Base-by-base conservation (phyloP, 495 filamentous ascomycete genomes). In the Aspergillus avenaceus region DNA sequence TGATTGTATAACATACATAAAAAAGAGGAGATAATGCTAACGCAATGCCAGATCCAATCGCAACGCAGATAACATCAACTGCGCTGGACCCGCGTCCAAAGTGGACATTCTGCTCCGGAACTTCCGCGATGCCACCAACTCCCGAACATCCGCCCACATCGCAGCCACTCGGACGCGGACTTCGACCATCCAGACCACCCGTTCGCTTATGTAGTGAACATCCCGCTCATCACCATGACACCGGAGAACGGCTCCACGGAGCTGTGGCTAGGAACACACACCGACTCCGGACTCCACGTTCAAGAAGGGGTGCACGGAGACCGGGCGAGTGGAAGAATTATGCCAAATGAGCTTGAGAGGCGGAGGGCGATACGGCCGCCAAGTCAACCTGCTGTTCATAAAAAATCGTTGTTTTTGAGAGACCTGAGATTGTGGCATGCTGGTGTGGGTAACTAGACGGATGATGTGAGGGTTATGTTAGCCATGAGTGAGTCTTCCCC, bases 381-480 rank as follows among this genome's bases (percentile, higher is more conserved):
- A 2, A 59, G 65, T 19, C 80, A 84, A 56, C 75, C 75, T 0
- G 47, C 59, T 4, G 66, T 80, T 2, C 67, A 70, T 21, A 82
- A 80, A 46, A 78, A 81, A 0, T 73, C 73, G 37, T 54, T 83
- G 8, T 58, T 81, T 21, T 52, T 84, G 8, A 66, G 82, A 4
- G 80, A 84, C 59, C 60, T 83, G 45, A 58, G 81, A 19, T 67
- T 84, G 4, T 85, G 80, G 80, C 80, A 84, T 61, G 78, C 76
- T 6, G 81, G 81, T 0, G 78, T 80, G 69, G 80, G 78, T 8
- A 85, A 84, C 50, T 50, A 65, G 16, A 74, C 70, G 5, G 57
- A 69, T 14, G 60, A 66, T 9, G 64, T 70, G 0, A 65, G 81
- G 29, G 72, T 84, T 25, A 82, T 84, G 80, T 62, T 85, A 11